Evolutionary conservation across 208 protist species (phyloP), one percentile per base, ranked within the genome.

Genomic region (Trypanosoma melophagium): DNA sequence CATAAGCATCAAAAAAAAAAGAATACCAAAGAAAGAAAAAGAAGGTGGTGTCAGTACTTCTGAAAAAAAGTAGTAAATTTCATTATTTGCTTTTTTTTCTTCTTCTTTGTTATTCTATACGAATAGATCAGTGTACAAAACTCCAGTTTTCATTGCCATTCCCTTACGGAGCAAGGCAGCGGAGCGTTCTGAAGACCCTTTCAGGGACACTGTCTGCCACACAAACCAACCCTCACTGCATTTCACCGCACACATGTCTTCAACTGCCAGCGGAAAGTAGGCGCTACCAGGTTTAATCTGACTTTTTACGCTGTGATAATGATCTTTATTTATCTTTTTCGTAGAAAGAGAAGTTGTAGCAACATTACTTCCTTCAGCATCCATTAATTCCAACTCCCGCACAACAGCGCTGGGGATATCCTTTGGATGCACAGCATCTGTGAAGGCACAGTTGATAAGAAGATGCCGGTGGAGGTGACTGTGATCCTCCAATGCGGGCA

Each of bases 111-210:
- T 16, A 49, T 41, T 42, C 3, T 54, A 77, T 1, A 79, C 81
- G 68, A 95, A 95, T n/a, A 95, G 71, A 13, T 76, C 76, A 10
- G 68, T 40, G 45, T 95, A 95, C 10, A 95, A 57, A 10, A 87
- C 69, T 22, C 90, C 90, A 1, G 62, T 83, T 60, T 90, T 91
- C 86, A 95, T 95, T 22, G 87, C 90, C 53, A 95, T 72, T 12
- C 87, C 90, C 66, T 92, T 91, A 12, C 90, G 78, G n/a, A 96
- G 79, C 57, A 92, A 73, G 28, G 68, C 59, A 1, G 80, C 84
- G 24, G 87, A 73, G 69, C 92, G 90, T 17, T 83, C 62, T 0
- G 82, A 38, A 50, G 69, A 85, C 4, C 69, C 67, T 64, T 88
- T 81, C 61, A 92, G 80, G 60, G 84, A 77, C 17, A 80, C 87